Conservation (phyloP, 2,329 filamentous ascomycete species). For the Claviceps sp. region DNA sequence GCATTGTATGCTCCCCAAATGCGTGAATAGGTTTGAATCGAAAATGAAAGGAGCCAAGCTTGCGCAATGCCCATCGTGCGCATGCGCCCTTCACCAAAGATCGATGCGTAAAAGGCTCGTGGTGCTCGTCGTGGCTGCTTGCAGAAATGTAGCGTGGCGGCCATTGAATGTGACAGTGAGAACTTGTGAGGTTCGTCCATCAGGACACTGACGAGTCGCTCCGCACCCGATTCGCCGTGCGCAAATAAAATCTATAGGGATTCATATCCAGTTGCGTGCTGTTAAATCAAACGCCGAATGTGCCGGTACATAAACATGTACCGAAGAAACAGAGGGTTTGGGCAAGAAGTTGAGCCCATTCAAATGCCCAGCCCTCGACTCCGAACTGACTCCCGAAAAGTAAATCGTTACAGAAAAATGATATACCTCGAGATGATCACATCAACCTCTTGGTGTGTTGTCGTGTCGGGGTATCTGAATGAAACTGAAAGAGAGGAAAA, state of each 20-base stretch:
- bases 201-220: background rate
- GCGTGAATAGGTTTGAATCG: conserved; percentile 1
- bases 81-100: too few species aligned
- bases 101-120: background rate
- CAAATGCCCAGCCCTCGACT: background rate
- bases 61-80: background rate
- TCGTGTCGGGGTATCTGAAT: conserved; percentile 28
- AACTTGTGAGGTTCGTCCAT: background rate
- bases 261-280: background rate
- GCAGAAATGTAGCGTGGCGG: background rate
- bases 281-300: conserved; percentile 15
- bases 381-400: background rate
- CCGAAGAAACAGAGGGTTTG: background rate
- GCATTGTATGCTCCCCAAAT: background rate
- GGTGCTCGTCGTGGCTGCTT: background rate
- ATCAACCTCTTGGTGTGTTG: conserved; percentile 17
- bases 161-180: background rate
- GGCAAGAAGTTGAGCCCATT: background rate
- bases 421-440: conserved; percentile 14
- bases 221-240: background rate
- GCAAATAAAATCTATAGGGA: background rate
- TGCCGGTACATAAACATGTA: conserved; percentile 22
- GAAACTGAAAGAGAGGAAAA: conserved; percentile 16
- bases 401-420: conserved; percentile 6
- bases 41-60: background rate